These are phyloP conservation scores for Theobroma cacao DNA, from an alignment of 345 rosid species.

Conservation along the genomic window DNA sequence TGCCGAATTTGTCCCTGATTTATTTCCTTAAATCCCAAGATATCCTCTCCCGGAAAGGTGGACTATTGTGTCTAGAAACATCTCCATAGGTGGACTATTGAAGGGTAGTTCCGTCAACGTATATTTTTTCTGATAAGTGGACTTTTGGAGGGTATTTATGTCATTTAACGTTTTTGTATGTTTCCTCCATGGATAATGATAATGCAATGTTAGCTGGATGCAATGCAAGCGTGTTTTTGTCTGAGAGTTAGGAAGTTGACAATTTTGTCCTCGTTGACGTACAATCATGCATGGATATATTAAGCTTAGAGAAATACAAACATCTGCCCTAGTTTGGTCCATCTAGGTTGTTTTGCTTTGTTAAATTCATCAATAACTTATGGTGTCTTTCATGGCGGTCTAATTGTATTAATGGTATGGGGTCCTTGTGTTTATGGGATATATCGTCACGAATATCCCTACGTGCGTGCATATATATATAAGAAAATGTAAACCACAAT, in stretches of 20 bases:
- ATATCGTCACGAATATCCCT: neutral
- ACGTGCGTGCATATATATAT: too few relatives aligned
- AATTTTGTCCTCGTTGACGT: conserved; percentile 18
- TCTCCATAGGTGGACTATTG: neutral
- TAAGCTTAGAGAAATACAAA: neutral
- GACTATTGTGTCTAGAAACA: neutral
- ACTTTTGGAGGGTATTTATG: conserved; percentile 31
- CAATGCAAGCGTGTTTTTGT: neutral
- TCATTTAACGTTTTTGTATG: neutral
- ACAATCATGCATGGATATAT: conserved; percentile 9
- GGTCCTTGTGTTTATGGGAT: neutral
- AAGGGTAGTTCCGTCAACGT: neutral
- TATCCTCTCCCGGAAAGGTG: conserved; percentile 4
- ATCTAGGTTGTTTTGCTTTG: neutral
- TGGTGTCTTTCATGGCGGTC: neutral
- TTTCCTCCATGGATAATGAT: conserved; percentile 4
- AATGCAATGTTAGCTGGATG: conserved; percentile 9
- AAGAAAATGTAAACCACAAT: too few relatives aligned
- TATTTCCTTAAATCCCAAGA: neutral
- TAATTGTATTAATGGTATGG: neutral
- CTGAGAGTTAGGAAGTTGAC: conserved; percentile 6
- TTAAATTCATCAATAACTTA: neutral
- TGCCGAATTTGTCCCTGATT: conserved; percentile 2
- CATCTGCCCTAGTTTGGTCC: neutral
- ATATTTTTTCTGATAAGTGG: neutral